Evolutionary conservation across 495 filamentous ascomycete genomes (phyloP), one percentile per base, ranked within the genome.

Genomic region (Ascodesmis nigricans): DNA sequence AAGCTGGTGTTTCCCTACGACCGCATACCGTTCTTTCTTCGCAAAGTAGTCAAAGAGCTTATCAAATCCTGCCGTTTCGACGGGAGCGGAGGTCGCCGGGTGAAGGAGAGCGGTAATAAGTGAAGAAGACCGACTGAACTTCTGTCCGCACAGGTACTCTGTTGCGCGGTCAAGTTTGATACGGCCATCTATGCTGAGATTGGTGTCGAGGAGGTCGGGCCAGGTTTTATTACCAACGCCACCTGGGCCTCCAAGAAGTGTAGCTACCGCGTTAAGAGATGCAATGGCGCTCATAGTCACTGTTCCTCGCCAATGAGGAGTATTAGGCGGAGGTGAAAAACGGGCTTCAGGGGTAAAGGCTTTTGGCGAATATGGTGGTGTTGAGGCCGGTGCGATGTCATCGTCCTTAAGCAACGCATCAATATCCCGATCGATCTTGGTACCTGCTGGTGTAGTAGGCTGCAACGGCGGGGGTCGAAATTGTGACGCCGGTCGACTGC

Each of bases 331-430:
- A 2, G 57, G 59, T 10, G 64, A 58, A 29, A 49, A 50, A 33
- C 45, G 47, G 39, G 84, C 78, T 17, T 69, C 64, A 7, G 66
- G 56, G 38, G 69, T 44, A 23, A 39, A 70, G 22, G 78, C 72
- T 29, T 71, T 66, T 0, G 83, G 83, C 1, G 79, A 90, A 53
- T 91, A 92, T 3, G 77, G 73, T 4, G 78, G 77, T 5, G 80
- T 84, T 13, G 83, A 74, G 17, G 67, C 69, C n/a, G 68, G 65
- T 11, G 17, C 15, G 19, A 35, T 44, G 29, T 81, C 81, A 33
- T 78, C 75, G 39, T 92, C 82, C 46, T 78, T 71, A 3, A 97
- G 64, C 29, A 97, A 57, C 32, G 77, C 67, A 53, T 97, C 87
- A 26, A 97, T 81, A 39, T 97, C 87, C 10, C 79, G 67, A 53